phyloP scores from a whole-genome alignment of 805 yeast genomes.

The Grigorovia jiainica region DNA sequence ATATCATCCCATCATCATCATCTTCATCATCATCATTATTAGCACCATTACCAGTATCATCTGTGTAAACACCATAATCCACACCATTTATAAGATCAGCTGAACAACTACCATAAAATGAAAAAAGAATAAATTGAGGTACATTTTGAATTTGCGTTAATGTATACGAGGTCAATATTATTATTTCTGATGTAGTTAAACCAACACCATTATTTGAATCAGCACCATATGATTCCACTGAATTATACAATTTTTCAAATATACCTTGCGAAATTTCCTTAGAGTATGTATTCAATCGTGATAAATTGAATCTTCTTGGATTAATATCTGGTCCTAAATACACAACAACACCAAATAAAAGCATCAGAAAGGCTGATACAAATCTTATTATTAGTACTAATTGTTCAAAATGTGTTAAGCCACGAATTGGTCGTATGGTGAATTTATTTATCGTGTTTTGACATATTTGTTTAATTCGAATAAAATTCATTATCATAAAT shows the following conservation, averaged over 20 bases:
- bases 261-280: conserved; percentile 21
- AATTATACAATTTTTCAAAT: conserved; percentile 14
- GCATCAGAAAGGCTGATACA: conserved; percentile 13
- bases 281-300: conserved; percentile 17
- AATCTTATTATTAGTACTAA: conserved; percentile 16
- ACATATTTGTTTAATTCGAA: too few relatives aligned
- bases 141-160: conserved; percentile 15
- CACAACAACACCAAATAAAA: conserved; percentile 14
- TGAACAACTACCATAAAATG: conserved; percentile 21
- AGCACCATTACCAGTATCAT: background rate
- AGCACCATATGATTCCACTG: conserved; percentile 17
- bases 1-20: background rate
- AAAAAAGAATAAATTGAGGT: conserved; percentile 21
- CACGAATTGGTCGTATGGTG: conserved; percentile 17
- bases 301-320: conserved; percentile 17
- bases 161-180: conserved; percentile 22
- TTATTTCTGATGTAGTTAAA: conserved; percentile 24
- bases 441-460: too few relatives aligned
- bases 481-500: too few relatives aligned
- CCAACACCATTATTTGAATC: conserved; percentile 23
- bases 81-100: conserved; percentile 7
- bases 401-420: conserved; percentile 18
- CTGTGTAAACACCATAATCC: background rate
- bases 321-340: conserved; percentile 14
- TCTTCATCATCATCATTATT: background rate